phyloP scores from a whole-genome alignment of 495 filamentous ascomycete species.

The Lasiosphaeria miniovina region DNA sequence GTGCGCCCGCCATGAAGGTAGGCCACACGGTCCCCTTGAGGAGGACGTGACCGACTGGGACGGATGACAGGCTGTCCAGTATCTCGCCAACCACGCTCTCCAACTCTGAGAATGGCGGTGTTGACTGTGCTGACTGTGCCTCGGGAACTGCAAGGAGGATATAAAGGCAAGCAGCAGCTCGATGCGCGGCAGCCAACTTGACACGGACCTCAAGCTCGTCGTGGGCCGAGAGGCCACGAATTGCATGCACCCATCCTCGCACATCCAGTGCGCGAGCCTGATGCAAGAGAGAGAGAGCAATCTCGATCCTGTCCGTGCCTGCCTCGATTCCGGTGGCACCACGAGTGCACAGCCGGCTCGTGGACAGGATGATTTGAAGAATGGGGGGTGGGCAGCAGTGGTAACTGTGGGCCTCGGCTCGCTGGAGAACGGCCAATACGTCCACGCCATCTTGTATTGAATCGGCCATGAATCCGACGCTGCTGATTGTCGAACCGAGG shows the following conservation, averaged over 20 bases:
- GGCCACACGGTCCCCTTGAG: constrained; percentile 60
- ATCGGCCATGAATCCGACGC: constrained; percentile 11
- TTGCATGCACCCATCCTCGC: constrained; percentile 35
- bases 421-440: constrained; percentile 33
- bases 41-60: constrained; percentile 44
- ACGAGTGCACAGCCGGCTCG: constrained; percentile 31
- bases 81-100: constrained; percentile 44
- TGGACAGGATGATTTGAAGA: constrained; percentile 35
- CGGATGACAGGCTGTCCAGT: constrained; percentile 38
- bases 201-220: constrained; percentile 38
- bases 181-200: constrained; percentile 42
- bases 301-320: constrained; percentile 13
- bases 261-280: constrained; percentile 34
- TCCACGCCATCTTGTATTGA: constrained; percentile 23
- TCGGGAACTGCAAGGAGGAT: constrained; percentile 31
- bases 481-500: constrained; percentile 32
- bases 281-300: constrained; percentile 28
- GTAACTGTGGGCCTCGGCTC: constrained; percentile 46
- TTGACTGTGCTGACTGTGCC: constrained; percentile 21
- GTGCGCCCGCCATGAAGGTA: constrained; percentile 54
- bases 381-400: constrained; percentile 44
- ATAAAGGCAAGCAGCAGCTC: constrained; percentile 44
- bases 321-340: constrained; percentile 12
- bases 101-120: constrained; percentile 1
- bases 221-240: constrained; percentile 29